Conservation (phyloP, 2,329 filamentous ascomycete genomes). For the Aspergillus udagawae region DNA sequence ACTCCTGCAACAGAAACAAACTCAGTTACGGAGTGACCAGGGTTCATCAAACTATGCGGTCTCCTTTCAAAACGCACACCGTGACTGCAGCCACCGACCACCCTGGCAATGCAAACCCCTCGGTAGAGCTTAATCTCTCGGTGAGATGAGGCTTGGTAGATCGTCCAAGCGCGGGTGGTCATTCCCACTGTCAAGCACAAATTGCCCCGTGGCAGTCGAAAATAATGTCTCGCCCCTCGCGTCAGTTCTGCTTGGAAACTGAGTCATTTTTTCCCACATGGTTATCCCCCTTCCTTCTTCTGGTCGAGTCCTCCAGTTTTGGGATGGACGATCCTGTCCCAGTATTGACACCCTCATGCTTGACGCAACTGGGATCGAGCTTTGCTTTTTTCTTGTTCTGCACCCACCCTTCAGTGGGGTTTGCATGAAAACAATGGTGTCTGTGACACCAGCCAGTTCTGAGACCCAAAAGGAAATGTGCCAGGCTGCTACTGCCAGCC, state of each 20-base stretch:
- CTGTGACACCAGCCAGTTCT: background rate
- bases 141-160: background rate
- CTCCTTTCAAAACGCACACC: background rate
- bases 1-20: background rate
- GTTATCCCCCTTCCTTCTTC: background rate
- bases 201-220: background rate
- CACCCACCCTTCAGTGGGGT: background rate
- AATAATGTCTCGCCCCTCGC: constrained; percentile 4
- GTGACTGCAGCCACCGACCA: background rate
- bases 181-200: background rate
- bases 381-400: background rate
- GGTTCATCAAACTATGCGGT: background rate
- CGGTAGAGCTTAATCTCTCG: background rate
- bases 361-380: background rate
- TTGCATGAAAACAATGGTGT: background rate
- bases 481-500: background rate
- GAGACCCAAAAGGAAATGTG: background rate
- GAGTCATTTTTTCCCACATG: background rate
- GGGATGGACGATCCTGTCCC: background rate
- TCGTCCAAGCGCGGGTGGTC: too few species aligned
- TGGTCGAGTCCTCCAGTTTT: background rate
- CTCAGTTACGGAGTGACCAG: background rate
- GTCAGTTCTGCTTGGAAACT: background rate
- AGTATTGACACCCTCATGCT: background rate
- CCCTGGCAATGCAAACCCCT: background rate